Percentiles rank a stretch among this genome's conserved stretches.
phyloP scores from a whole-genome alignment of 768 basidiomycete species.

The Mrakia frigida region DNA sequence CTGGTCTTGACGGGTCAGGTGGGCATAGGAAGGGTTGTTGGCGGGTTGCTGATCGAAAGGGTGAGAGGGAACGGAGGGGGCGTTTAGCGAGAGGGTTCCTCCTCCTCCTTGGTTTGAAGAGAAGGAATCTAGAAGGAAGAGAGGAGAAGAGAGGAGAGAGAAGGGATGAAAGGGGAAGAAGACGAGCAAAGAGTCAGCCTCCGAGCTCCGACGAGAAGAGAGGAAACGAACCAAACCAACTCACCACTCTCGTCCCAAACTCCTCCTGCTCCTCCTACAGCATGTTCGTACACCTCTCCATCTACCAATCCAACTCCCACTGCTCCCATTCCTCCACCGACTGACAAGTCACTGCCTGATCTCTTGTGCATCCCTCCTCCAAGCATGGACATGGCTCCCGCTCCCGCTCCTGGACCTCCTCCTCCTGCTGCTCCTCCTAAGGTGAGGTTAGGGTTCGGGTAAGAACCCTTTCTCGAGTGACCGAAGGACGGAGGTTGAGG shows the following conservation, averaged over 20 bases:
- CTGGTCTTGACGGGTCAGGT: constrained; percentile 3
- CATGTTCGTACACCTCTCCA: not conserved
- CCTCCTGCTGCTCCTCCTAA: not conserved
- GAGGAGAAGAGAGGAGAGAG: not conserved
- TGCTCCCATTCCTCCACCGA: not conserved
- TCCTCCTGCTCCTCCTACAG: not conserved
- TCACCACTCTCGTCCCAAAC: not conserved
- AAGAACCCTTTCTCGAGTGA: not conserved
- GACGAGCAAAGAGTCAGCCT: too few relatives aligned
- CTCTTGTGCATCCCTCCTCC: constrained; percentile 1
- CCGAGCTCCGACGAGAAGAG: not conserved
- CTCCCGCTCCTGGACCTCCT: too few relatives aligned
- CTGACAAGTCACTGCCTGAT: not conserved
- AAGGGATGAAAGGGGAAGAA: not conserved
- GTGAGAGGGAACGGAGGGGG: not conserved
- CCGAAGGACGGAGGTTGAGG: not conserved
- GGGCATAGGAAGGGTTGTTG: not conserved
- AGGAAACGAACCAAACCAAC: not conserved
- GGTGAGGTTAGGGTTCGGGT: constrained; percentile 1
- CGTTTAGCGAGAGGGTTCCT: not conserved
- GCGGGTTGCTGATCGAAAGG: not conserved
- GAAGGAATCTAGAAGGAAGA: not conserved
- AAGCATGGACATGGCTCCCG: not conserved
- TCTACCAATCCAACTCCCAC: not conserved
- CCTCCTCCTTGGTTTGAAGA: not conserved